Evolutionary conservation across 768 basidiomycete species (phyloP).

Genomic region (Brasilioporus rufonigricans): DNA sequence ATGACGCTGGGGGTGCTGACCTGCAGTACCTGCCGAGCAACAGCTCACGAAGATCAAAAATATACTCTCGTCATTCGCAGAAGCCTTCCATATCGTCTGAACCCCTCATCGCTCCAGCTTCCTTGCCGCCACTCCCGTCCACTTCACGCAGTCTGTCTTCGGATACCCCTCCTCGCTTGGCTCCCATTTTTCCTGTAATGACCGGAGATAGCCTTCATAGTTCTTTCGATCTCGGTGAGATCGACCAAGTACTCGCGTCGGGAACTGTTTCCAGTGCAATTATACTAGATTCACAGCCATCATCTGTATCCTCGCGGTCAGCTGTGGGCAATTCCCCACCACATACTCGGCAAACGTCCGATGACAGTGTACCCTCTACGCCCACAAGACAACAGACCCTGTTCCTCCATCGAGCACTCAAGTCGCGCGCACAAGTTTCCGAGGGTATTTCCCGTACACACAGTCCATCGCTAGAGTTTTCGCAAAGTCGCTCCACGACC

Average conservation of each 20-base stretch:
- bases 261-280: not conserved
- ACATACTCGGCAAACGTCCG: not conserved
- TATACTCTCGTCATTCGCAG: conserved; percentile 5
- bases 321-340: not conserved
- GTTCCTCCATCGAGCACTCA: conserved; percentile 23
- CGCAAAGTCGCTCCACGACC: conserved; percentile 6
- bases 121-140: conserved; percentile 8
- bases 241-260: not conserved
- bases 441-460: not conserved
- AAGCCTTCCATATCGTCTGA: conserved; percentile 21
- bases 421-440: conserved; percentile 20
- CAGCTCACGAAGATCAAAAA: not conserved
- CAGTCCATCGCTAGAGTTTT: conserved; percentile 1
- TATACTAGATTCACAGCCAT: not conserved
- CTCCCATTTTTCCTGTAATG: not conserved
- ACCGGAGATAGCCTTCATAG: not conserved
- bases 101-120: conserved; percentile 19
- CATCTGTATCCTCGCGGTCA: not conserved
- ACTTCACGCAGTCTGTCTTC: conserved; percentile 2
- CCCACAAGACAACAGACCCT: not conserved
- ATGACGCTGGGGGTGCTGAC: not conserved
- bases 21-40: not conserved
- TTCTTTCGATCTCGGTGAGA: conserved; percentile 2
- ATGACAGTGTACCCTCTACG: not conserved
- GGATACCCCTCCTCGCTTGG: not conserved